A percentile compares a stretch with the other conserved stretches of the same genome.
phyloP scores from a whole-genome alignment of 2,329 filamentous ascomycete genomes.

The Ustulina deusta region DNA sequence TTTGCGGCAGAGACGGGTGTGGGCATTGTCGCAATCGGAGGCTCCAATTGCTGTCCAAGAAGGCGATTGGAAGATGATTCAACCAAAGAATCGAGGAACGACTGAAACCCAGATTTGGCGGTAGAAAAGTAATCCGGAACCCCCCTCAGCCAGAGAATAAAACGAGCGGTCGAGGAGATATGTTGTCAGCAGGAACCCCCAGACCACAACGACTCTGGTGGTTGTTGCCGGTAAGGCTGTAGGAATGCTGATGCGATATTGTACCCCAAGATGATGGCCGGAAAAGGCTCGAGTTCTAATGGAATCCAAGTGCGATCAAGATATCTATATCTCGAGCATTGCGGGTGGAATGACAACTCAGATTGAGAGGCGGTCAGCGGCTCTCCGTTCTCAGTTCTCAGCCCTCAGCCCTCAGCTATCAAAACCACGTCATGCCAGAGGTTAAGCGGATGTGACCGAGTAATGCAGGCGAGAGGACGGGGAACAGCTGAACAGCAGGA shows the following conservation, averaged over 20 bases:
- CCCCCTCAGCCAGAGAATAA: constrained; percentile 2
- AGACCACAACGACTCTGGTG: not conserved
- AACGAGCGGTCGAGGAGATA: constrained; percentile 31
- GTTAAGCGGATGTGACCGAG: constrained; percentile 36
- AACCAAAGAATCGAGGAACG: constrained; percentile 11
- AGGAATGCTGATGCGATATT: constrained; percentile 11
- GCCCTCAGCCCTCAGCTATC: constrained; percentile 22
- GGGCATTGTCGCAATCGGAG: constrained; percentile 51
- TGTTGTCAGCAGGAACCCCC: constrained; percentile 6
- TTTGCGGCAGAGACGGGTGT: constrained; percentile 57
- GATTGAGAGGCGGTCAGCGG: constrained; percentile 5
- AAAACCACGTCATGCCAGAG: constrained; percentile 32
- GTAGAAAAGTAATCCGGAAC: constrained; percentile 1
- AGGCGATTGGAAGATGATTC: constrained; percentile 14
- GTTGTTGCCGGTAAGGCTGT: constrained; percentile 12
- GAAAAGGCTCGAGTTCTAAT: not conserved
- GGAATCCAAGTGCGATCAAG: not conserved
- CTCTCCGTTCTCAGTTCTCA: constrained; percentile 31
- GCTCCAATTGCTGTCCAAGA: constrained; percentile 22
- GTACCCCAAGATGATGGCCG: constrained; percentile 17
- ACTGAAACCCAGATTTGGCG: constrained; percentile 5
- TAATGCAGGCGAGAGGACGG: constrained; percentile 35
- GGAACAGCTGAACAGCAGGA: constrained; percentile 16
- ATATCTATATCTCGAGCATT: constrained; percentile 10
- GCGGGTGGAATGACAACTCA: not conserved